Evolutionary conservation across 768 basidiomycete species (phyloP), one percentile per base, ranked within the genome.

Genomic region (Auriscalpium orientale): DNA sequence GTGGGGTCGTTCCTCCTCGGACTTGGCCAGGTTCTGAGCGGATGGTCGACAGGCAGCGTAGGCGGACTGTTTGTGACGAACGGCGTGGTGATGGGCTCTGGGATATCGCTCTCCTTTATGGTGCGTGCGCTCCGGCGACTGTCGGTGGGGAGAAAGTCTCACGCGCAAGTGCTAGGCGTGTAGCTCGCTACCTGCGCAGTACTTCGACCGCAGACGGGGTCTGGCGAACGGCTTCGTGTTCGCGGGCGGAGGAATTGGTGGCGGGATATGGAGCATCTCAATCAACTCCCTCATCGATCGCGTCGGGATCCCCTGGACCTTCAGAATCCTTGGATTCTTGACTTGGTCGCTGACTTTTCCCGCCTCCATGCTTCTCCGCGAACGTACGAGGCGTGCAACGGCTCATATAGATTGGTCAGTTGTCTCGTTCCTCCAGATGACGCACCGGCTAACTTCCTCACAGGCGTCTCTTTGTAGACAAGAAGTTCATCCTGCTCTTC

Each of bases 141-240:
- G 18, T 8, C 35, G 22, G 13, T 6, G 35, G 13, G 15, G 16
- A 50, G 35, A 36, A 46, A 28, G 3, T 28, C 49, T 36, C 33
- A 28, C 28, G 28, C 7, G 28, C 34, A 15, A 6, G 22, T 4
- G 38, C 36, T 56, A 64, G 68, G 64, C 58, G 56, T 70, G 71
- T 56, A 67, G 62, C 51, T 65, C 71, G 2, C 66, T 73, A 13
- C 69, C 70, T 20, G 60, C 70, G 0, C 73, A 71, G 36, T 72
- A 70, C 64, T 71, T 73, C 57, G 66, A 63, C 43, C 64, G 63
- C 54, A 64, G 57, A 28, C 67, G 67, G 5, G 71, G 70, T 9
- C 58, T 71, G 6, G 67, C 73, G 12, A 72, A 70, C 16, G 71
- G 68, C 38, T 59, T 72, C 45, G 71, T 72, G 9, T 70, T 71